Percentiles rank a stretch among this genome's conserved stretches.
Conservation (phyloP, 176 grass and related monocot species). For the Chrysopogon serrulatus region DNA sequence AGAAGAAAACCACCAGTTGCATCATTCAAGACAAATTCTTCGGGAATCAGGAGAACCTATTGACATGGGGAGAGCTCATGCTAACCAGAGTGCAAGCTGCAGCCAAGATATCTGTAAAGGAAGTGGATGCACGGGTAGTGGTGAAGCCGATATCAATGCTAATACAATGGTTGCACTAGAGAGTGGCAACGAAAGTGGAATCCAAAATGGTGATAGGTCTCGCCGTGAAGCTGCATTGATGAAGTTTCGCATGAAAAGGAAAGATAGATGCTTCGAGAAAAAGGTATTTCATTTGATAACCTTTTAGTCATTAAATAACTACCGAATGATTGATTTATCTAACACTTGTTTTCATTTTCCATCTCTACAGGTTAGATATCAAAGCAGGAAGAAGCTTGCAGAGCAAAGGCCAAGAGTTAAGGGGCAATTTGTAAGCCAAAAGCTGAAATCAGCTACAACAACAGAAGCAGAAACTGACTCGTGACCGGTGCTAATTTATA, state of each 20-base stretch:
- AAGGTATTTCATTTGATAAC: slow-evolving; percentile 50
- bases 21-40: slow-evolving; percentile 38
- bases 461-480: slow-evolving; percentile 51
- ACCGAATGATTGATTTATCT: neutral
- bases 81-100: slow-evolving; percentile 50
- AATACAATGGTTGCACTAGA: slow-evolving; percentile 41
- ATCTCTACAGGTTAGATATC: slow-evolving; percentile 77
- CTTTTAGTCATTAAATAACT: neutral
- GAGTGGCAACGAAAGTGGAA: slow-evolving; percentile 68
- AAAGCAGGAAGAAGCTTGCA: slow-evolving; percentile 91
- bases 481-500: slow-evolving; percentile 6
- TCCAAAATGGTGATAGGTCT: slow-evolving; percentile 48
- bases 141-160: slow-evolving; percentile 59
- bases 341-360: neutral
- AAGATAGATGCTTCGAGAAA: slow-evolving; percentile 98
- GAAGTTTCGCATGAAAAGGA: slow-evolving; percentile 94
- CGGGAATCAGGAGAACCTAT: slow-evolving; percentile 26
- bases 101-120: slow-evolving; percentile 58
- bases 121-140: slow-evolving; percentile 40
- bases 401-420: slow-evolving; percentile 87
- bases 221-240: slow-evolving; percentile 76
- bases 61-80: slow-evolving; percentile 27
- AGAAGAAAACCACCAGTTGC: slow-evolving; percentile 40
- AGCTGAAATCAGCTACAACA: slow-evolving; percentile 35
- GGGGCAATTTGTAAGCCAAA: slow-evolving; percentile 96